phyloP scores from a whole-genome alignment of 257 asterid genomes.

The Solanum piurae region DNA sequence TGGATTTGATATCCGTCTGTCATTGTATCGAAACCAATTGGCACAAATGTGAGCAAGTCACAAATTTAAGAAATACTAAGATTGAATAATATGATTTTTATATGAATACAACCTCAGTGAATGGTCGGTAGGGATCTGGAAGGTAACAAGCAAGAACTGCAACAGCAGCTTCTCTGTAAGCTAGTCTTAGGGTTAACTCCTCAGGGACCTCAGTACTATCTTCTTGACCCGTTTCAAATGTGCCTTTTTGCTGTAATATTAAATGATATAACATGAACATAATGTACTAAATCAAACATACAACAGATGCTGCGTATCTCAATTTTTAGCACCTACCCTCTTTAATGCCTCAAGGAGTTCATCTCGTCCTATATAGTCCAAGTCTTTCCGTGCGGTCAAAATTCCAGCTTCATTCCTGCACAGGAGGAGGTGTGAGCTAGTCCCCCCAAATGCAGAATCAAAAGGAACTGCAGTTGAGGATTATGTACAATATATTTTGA shows the following conservation, averaged over 20 bases:
- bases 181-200: constrained; percentile 86
- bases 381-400: constrained; percentile 86
- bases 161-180: constrained; percentile 96
- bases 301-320: not conserved
- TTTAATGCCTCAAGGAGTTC: constrained; percentile 97
- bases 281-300: constrained; percentile 2
- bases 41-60: not conserved
- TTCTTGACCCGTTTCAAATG: constrained; percentile 98
- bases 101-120: constrained; percentile 43
- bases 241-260: constrained; percentile 87
- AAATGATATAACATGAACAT: constrained; percentile 1
- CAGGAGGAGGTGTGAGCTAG: constrained; percentile 18
- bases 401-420: constrained; percentile 99
- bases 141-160: constrained; percentile 86
- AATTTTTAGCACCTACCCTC: constrained; percentile 44
- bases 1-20: constrained; percentile 86
- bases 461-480: not conserved
- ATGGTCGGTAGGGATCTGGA: constrained; percentile 75
- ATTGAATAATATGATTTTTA: constrained; percentile 1
- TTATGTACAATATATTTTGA: constrained; percentile 78
- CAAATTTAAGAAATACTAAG: not conserved
- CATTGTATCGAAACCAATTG: constrained; percentile 9
- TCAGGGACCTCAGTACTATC: constrained; percentile 88
- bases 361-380: constrained; percentile 80
- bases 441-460: constrained; percentile 6